These are phyloP conservation scores for Naumovozyma baii DNA, from an alignment of 805 yeast genomes.

Conservation along the genomic window DNA sequence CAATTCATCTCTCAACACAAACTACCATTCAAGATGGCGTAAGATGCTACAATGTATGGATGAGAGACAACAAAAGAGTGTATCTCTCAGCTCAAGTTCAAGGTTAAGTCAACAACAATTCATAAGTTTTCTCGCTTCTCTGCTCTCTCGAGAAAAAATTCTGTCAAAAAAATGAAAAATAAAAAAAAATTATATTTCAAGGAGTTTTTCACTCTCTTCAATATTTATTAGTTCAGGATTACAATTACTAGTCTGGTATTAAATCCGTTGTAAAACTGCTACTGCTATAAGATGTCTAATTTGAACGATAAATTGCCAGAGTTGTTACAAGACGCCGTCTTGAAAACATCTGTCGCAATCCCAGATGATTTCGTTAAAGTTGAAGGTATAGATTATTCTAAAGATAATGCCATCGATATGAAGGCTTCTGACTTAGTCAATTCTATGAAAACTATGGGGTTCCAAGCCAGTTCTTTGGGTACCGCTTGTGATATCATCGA, in stretches of 20 bases:
- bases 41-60: too few species aligned
- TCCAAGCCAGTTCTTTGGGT: conserved; percentile 83
- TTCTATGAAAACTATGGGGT: conserved; percentile 92
- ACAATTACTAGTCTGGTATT: neutral
- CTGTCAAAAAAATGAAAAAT: neutral
- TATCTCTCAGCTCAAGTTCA: too few species aligned
- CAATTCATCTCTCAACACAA: conserved; percentile 23
- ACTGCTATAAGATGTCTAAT: conserved; percentile 6
- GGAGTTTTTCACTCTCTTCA: too few species aligned
- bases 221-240: neutral
- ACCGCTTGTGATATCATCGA: conserved; percentile 88
- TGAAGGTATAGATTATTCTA: conserved; percentile 81
- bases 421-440: conserved; percentile 67
- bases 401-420: conserved; percentile 65
- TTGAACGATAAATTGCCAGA: conserved; percentile 45
- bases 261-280: neutral
- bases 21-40: too few species aligned
- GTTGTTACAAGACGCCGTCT: conserved; percentile 82
- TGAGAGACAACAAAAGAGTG: too few species aligned
- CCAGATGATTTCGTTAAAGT: conserved; percentile 74
- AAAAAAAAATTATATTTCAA: neutral
- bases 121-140: too few species aligned
- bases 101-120: too few species aligned
- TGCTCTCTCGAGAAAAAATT: too few species aligned
- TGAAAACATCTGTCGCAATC: conserved; percentile 76